Percentiles rank a stretch among this genome's conserved stretches.
Evolutionary conservation across 805 yeast species (phyloP).

Genomic region (Starmerella floris): DNA sequence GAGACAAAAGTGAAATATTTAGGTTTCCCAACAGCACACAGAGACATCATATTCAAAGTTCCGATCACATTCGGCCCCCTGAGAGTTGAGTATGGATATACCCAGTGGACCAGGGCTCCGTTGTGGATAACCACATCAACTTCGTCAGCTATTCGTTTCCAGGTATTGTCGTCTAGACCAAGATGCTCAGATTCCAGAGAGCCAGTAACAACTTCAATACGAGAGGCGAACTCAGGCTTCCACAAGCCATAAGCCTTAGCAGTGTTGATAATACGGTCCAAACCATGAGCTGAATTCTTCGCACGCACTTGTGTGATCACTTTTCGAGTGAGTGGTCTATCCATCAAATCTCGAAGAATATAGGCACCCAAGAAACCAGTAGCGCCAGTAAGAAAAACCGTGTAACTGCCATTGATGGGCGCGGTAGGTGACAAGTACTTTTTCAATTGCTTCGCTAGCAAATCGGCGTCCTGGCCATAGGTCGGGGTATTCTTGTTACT

Average conservation of each 20-base stretch:
- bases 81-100: constrained; percentile 78
- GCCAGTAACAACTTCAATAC: constrained; percentile 66
- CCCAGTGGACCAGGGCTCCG: constrained; percentile 99
- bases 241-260: constrained; percentile 75
- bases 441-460: constrained; percentile 33
- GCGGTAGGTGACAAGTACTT: constrained; percentile 36
- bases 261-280: constrained; percentile 61
- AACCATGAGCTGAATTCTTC: constrained; percentile 47
- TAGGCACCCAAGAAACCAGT: constrained; percentile 95
- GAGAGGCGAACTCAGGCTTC: constrained; percentile 44
- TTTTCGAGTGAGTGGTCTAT: constrained; percentile 45
- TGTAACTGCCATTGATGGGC: constrained; percentile 29
- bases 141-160: constrained; percentile 43
- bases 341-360: constrained; percentile 62
- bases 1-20: constrained; percentile 85
- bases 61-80: constrained; percentile 89
- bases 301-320: constrained; percentile 85
- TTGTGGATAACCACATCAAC: constrained; percentile 84
- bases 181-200: constrained; percentile 61
- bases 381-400: constrained; percentile 82
- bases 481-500: constrained; percentile 26
- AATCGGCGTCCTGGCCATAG: constrained; percentile 65
- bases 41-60: constrained; percentile 67
- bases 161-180: constrained; percentile 47
- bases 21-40: constrained; percentile 68